Base-by-base conservation (phyloP, 1,284 basidiomycete species). In the Ustilago trichophora region DNA sequence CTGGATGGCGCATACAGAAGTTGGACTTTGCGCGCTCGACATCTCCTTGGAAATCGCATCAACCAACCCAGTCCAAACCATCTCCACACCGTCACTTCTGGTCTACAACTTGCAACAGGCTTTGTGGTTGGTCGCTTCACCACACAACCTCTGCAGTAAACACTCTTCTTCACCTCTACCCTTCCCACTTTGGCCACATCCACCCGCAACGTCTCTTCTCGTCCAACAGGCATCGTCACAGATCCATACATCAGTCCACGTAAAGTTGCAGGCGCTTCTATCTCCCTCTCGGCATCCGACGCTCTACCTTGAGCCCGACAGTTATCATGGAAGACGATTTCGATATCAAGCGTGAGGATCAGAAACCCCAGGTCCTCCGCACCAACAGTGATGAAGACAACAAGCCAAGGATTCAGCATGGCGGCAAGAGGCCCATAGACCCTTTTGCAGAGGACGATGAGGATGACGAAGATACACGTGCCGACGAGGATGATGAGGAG, bases 381-480 rank as follows among this genome's bases (percentile, higher is more conserved):
- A 34, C 19, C n/a, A 21, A 19, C 24, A 15, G 43, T n/a, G 37
- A 46, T 11, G 40, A 35, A 2, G 31, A 48, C 32, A 43, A 37
- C 29, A 50, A 42, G 10, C 22, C 60, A 26, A 43, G 53, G 27
- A 21, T 44, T 4, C 60, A 64, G 19, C 53, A 64, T 25, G 60
- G 48, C 43, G 53, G 57, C 27, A 56, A 59, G 36, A 48, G 49
- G 37, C 60, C 57, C 13, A 26, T 67, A 36, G 65, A 68, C 29
- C 58, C 58, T 12, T 68, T 68, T 19, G 69, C 73, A 16, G 70
- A 66, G 27, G 58, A 68, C 12, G 72, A 65, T 7, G 75, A 68
- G 11, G 73, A 63, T 10, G 54, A 65, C 0, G 70, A 59, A 19
- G 68, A 64, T 6, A 67, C 59, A 2, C 73, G 74, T 3, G 62